Evolutionary conservation across 2,329 filamentous ascomycete genomes (phyloP).

Genomic region (Cordyceps cateniannulata): DNA sequence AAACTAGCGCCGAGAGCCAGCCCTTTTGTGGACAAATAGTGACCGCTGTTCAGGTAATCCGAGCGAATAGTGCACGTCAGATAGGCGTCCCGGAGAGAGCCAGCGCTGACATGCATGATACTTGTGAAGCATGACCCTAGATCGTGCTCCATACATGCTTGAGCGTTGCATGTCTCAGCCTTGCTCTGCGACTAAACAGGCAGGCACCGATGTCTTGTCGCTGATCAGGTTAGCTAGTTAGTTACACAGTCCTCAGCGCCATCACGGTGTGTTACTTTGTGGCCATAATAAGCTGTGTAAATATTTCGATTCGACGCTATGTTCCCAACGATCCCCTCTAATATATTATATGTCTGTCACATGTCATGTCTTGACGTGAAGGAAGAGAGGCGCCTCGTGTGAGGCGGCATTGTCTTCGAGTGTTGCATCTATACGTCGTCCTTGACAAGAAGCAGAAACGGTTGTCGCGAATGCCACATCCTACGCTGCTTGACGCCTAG

Average conservation of each 20-base stretch:
- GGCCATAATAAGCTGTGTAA: background rate
- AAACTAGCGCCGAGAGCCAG: background rate
- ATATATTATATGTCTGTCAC: background rate
- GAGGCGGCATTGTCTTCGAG: background rate
- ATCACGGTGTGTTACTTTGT: background rate
- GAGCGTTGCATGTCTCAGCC: background rate
- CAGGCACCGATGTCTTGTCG: background rate
- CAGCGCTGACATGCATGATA: background rate
- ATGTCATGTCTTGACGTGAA: background rate
- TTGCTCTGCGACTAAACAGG: background rate
- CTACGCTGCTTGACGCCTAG: slow-evolving; percentile 54
- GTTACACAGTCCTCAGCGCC: too few species aligned
- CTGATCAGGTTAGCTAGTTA: too few species aligned
- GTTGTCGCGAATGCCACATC: slow-evolving; percentile 58
- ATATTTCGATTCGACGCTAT: background rate
- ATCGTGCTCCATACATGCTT: background rate
- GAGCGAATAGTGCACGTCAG: background rate
- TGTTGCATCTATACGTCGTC: slow-evolving; percentile 29
- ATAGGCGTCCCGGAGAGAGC: background rate
- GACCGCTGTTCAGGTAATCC: background rate
- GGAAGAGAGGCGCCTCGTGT: background rate
- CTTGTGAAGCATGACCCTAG: background rate
- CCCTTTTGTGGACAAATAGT: background rate
- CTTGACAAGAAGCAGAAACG: slow-evolving; percentile 47
- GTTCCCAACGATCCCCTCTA: background rate